Evolutionary conservation across 1,139 yeast species (phyloP).

Genomic region (Suhomyces atakaporum): DNA sequence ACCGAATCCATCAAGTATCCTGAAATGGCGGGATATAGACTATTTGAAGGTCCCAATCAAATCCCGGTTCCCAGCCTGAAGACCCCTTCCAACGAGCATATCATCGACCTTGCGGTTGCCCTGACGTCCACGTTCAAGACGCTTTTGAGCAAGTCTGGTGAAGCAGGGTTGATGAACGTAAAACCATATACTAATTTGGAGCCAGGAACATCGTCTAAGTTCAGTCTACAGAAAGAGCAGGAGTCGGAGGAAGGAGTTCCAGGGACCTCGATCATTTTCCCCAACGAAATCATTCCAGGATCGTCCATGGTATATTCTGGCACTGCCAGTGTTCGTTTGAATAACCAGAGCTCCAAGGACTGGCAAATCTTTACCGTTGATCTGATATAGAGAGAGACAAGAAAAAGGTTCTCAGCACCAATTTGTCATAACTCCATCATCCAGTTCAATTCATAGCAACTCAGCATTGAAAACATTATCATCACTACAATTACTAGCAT

Average conservation of each 20-base stretch:
- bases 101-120: constrained; percentile 4
- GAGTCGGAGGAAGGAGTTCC: constrained; percentile 8
- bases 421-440: no score
- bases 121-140: neutral
- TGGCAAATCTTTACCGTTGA: constrained; percentile 14
- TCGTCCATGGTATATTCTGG: neutral
- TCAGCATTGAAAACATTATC: no score
- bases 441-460: no score
- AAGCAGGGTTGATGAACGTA: constrained; percentile 9
- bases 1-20: constrained; percentile 13
- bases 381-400: neutral
- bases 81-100: constrained; percentile 4
- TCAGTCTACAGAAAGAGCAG: constrained; percentile 10
- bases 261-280: constrained; percentile 14
- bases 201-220: constrained; percentile 13
- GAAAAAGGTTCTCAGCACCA: no score
- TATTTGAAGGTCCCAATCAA: constrained; percentile 5
- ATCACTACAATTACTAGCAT: no score
- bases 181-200: constrained; percentile 14
- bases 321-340: constrained; percentile 4
- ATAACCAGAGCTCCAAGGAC: constrained; percentile 11
- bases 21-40: constrained; percentile 11
- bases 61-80: constrained; percentile 1
- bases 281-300: constrained; percentile 2
- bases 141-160: neutral